Evolutionary conservation across 495 filamentous ascomycete genomes (phyloP).

Genomic region (Podospora pseudopauciseta): DNA sequence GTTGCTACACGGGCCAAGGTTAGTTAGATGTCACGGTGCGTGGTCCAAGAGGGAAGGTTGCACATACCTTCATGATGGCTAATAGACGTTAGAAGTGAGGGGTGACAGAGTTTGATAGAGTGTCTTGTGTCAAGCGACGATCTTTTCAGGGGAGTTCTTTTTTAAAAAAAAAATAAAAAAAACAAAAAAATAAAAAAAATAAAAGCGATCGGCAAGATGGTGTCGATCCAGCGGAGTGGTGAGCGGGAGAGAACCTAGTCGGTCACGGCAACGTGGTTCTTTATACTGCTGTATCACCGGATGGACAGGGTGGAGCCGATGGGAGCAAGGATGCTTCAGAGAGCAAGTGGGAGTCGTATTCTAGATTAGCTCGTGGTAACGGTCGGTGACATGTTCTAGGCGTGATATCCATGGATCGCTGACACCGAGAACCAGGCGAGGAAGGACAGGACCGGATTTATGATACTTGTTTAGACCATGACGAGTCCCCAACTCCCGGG

Average conservation of each 20-base stretch:
- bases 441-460: not conserved
- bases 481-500: constrained; percentile 17
- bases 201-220: not conserved
- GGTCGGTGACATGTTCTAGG: not conserved
- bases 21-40: not conserved
- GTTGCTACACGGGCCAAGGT: not conserved
- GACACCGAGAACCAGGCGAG: not conserved
- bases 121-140: not conserved
- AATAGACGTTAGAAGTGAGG: not conserved
- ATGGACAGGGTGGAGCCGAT: not conserved
- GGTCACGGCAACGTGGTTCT: not conserved
- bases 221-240: not conserved
- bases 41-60: not conserved
- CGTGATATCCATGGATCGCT: not conserved
- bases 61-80: constrained; percentile 15
- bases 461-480: not conserved
- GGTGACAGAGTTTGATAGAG: not conserved
- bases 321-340: not conserved
- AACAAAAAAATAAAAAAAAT: not conserved
- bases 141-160: not conserved
- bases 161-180: no score
- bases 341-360: not conserved
- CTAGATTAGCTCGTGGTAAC: not conserved
- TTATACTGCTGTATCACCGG: not conserved
- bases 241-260: not conserved